Base-by-base conservation (phyloP, 1,139 yeast species). In the Chernovozyma sophiae-reginae region DNA sequence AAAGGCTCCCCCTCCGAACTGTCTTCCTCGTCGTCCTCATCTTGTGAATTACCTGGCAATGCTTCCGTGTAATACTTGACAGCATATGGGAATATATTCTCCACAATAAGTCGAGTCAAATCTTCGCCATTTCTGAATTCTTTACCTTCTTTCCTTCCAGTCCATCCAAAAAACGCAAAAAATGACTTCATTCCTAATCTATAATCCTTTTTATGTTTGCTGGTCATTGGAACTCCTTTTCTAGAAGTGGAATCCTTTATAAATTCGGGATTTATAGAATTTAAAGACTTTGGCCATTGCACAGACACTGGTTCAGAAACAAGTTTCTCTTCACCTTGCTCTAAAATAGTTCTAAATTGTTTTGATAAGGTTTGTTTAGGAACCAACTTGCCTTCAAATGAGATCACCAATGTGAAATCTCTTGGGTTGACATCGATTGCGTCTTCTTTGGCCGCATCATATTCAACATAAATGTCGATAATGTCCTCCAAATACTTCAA, bases 161-260 rank as follows among this genome's bases (percentile, higher is more conserved):
- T 81, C 92, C 92, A 83, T 32, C 65, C 62, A 50, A 82, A 82
- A 78, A 84, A 83, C 3, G 86, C 77, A 55, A 82, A 82, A 48
- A 83, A 76, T 4, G 86, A 77, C 51, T 79, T 79, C 87, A 81
- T 81, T 3, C 89, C 89, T 22, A 68, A 51, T 41, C 89, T 62
- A 52, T 82, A 82, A 34, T 65, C 64, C 48, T 74, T 78, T 55
- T 81, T 81, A 31, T 80, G 81, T 14, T 72, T 76, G 25, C 61
- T 47, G 4, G 69, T 47, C 47, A 63, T 60, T n/a, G 68, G 67
- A 15, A 52, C 53, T 4, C 56, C 60, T 33, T 53, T 53, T 31
- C 49, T 53, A 31, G 52, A 56, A n/a, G 25, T 30, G 7, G 17
- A 15, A 30, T 62, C 60, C 37, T 67, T 66, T 37, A 81, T 68